Base-by-base conservation (phyloP, 345 rosid species). In the Kandelia obovata region DNA sequence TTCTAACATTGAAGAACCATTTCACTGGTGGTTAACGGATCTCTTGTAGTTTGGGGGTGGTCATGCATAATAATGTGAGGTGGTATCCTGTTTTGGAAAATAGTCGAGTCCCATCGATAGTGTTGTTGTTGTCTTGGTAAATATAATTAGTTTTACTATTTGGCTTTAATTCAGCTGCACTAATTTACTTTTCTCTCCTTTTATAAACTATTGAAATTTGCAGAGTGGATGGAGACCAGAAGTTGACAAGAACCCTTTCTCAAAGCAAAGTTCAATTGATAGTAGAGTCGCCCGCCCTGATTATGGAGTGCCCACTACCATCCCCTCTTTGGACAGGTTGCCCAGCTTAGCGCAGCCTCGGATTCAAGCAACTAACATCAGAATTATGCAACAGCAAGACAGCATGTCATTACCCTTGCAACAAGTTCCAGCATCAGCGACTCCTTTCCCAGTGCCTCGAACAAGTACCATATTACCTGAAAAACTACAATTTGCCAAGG, bases 141-240 rank as follows among this genome's bases (percentile, higher is more conserved):
- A 43, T 13, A 13, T 43, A 43, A 13, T 43, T 43, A 43, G 30
- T 8, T 13, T 10, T 27, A 21, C 31, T 9, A 6, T 7, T 34
- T 64, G 49, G 17, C 3, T 67, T 21, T 32, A 53, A 26, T n/a
- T 31, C 20, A 4, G 5, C 19, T 17, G 26, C 31, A 1, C 67
- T 70, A 21, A 70, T 53, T 13, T 67, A 25, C 57, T 19, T 35
- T 49, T 53, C 53, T 23, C 11, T 43, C 7, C 53, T 16, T 35
- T 65, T 30, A 17, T 26, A 62, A 31, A 32, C 26, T 10, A 17
- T 10, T 70, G 3, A 51, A 62, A 62, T 75, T 70, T 88, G 87
- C 93, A 90, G 96, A 77, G 88, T 65, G 89, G 84, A 61, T 83
- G 93, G 96, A 79, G 83, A 63, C 85, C 81, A 52, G 92, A 83